Evolutionary conservation across 1,284 basidiomycete genomes (phyloP), one percentile per base, ranked within the genome.

Genomic region (Sphaerobolus stellatus): DNA sequence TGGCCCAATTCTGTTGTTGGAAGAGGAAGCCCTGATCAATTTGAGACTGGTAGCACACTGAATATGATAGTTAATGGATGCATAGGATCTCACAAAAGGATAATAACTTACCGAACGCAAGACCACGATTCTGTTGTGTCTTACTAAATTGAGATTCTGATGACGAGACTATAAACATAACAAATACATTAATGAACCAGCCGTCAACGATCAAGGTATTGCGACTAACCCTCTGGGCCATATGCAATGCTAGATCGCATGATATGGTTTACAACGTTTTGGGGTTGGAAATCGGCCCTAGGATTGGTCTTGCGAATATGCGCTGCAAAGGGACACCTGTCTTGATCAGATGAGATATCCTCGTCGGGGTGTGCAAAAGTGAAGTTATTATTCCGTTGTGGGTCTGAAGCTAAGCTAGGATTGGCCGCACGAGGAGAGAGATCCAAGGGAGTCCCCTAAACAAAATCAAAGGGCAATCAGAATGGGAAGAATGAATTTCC

Each of bases 271-370:
- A 31, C 5, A 20, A 18, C 30, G 25, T 48, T 48, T 27, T 4
- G 7, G 9, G 45, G 45, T 22, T 27, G 25, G 25, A 48, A 27
- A 56, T 80, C 78, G 18, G 68, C 70, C 18, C 82, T 74, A 18
- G 81, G 81, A 58, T 75, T 73, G 1, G 78, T 76, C 70, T 82
- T 82, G 52, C 81, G 75, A 49, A 78, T 69, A 59, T 83, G 81
- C 7, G 80, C 78, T 51, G 76, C 73, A 67, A 81, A 82, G 1
- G 82, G 81, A 63, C 81, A 83, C 18, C 70, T 68, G 41, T 70
- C 72, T 58, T 75, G 71, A 61, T 70, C 71, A 45, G 29, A 48
- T 9, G 13, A 13, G 45, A 48, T 18, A 31, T 48, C 29, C 24
- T 27, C 20, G 25, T 28, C 45, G 20, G 16, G n/a, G 29, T 48